phyloP scores from a whole-genome alignment of 2,329 filamentous ascomycete species.

The Calonectria henricotiae region DNA sequence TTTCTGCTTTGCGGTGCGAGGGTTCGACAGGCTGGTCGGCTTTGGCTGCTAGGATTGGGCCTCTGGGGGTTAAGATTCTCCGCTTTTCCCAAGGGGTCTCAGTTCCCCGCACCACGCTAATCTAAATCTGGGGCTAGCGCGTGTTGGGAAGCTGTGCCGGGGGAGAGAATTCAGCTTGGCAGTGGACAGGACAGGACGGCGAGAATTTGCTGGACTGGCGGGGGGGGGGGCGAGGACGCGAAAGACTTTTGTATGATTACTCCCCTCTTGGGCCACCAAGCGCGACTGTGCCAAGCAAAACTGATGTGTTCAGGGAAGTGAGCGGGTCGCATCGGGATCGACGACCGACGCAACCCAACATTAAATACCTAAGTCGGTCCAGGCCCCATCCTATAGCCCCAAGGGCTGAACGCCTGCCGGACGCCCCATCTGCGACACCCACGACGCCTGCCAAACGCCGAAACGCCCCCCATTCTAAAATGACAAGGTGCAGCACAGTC shows the following conservation, averaged over 20 bases:
- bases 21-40: slow-evolving; percentile 28
- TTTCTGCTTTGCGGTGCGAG: slow-evolving; percentile 27
- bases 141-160: slow-evolving; percentile 30
- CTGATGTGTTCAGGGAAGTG: slow-evolving; percentile 19
- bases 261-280: background rate
- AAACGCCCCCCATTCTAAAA: slow-evolving; percentile 13
- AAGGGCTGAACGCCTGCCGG: slow-evolving; percentile 17
- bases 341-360: slow-evolving; percentile 27
- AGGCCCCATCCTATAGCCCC: slow-evolving; percentile 17
- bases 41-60: slow-evolving; percentile 24
- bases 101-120: slow-evolving; percentile 53
- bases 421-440: slow-evolving; percentile 17
- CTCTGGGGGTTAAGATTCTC: slow-evolving; percentile 46
- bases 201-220: background rate
- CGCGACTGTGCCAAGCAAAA: slow-evolving; percentile 9
- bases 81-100: slow-evolving; percentile 52
- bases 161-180: slow-evolving; percentile 30
- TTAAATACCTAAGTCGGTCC: slow-evolving; percentile 18
- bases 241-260: slow-evolving; percentile 12
- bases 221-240: background rate
- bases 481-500: slow-evolving; percentile 25
- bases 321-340: slow-evolving; percentile 24
- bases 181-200: background rate
- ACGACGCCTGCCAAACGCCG: background rate
- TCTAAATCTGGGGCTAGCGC: slow-evolving; percentile 44